These are phyloP conservation scores for Penicillium sp. DNA, from an alignment of 2,329 filamentous ascomycete species.

Conservation along the genomic window DNA sequence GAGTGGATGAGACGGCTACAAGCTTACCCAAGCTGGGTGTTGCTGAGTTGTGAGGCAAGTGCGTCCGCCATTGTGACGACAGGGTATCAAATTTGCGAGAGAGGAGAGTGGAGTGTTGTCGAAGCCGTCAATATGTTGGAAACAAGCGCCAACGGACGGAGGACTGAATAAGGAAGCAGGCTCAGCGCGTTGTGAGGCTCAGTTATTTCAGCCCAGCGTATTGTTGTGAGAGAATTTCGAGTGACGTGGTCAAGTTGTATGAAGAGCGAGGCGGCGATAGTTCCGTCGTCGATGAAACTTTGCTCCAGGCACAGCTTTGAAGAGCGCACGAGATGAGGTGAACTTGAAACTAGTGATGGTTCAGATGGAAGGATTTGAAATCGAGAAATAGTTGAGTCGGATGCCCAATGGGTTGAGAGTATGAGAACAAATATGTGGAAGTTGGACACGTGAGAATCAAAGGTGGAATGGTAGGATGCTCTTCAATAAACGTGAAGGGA, in stretches of 20 bases:
- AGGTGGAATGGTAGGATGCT: background rate
- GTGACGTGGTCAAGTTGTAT: background rate
- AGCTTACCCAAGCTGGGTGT: slow-evolving; percentile 44
- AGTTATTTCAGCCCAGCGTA: background rate
- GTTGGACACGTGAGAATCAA: background rate
- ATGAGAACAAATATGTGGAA: slow-evolving; percentile 2
- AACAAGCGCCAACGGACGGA: background rate
- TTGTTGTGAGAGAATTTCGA: background rate
- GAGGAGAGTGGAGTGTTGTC: background rate
- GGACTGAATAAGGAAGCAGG: background rate
- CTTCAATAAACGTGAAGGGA: slow-evolving; percentile 9
- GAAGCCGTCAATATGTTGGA: background rate
- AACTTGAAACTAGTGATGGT: background rate
- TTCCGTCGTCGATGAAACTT: background rate
- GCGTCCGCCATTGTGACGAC: slow-evolving; percentile 41
- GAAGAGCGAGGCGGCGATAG: background rate
- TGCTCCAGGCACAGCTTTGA: background rate
- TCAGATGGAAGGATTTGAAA: slow-evolving; percentile 4
- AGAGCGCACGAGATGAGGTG: background rate
- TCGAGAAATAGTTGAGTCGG: slow-evolving; percentile 1
- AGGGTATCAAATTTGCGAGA: slow-evolving; percentile 7
- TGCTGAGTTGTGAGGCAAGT: slow-evolving; percentile 46
- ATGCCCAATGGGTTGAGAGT: slow-evolving; percentile 2
- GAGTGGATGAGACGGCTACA: background rate
- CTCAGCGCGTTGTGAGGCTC: background rate